phyloP scores from a whole-genome alignment of 306 rosid genomes.

The Quercus suber region DNA sequence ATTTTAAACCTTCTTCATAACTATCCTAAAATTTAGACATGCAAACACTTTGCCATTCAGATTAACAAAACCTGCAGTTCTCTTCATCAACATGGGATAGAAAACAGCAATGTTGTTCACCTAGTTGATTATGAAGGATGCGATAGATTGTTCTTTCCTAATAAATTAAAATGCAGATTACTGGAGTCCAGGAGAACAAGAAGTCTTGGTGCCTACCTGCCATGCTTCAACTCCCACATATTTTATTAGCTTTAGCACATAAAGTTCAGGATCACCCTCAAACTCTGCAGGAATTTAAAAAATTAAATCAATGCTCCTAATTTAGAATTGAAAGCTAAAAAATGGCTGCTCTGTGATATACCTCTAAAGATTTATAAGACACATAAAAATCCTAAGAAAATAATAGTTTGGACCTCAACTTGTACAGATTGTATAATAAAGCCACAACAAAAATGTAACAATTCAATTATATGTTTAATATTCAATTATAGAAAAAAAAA shows the following conservation, averaged over 20 bases:
- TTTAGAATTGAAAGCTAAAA: too few relatives aligned
- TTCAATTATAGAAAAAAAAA: too few relatives aligned
- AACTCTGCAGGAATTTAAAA: conserved; percentile 56
- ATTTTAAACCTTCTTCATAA: too few relatives aligned
- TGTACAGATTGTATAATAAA: neutral
- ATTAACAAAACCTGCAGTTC: neutral
- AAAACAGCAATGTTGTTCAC: neutral
- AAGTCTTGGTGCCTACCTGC: conserved; percentile 58
- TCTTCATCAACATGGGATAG: neutral
- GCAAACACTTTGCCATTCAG: neutral
- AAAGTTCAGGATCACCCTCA: conserved; percentile 87
- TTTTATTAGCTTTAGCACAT: conserved; percentile 80
- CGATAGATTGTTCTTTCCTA: neutral
- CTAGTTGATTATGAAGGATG: neutral
- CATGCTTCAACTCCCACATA: conserved; percentile 95
- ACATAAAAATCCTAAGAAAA: neutral
- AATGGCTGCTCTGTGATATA: neutral
- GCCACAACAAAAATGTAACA: neutral
- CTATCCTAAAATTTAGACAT: too few relatives aligned
- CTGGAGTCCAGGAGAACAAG: neutral
- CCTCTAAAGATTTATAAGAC: neutral
- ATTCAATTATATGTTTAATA: neutral
- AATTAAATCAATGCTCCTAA: neutral
- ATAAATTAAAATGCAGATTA: neutral
- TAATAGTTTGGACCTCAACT: neutral